Evolutionary conservation across 352 stramenopile genomes (phyloP), one percentile per base, ranked within the genome.

Genomic region (Nothophytophthora sp.): DNA sequence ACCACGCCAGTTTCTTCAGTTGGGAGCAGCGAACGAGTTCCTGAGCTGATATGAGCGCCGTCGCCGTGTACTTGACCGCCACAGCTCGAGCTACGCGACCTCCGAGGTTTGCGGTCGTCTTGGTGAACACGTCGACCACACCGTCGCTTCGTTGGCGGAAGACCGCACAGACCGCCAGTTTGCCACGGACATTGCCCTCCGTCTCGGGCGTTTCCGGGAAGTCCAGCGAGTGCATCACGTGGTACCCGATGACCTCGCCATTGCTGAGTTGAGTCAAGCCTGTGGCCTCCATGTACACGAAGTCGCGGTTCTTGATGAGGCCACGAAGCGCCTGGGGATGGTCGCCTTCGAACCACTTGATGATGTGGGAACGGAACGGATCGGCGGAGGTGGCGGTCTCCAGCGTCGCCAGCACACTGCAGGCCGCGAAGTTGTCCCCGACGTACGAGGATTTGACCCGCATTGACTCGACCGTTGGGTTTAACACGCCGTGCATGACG

Each of bases 211-310:
- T 74, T 36, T 83, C 56, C 5, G 67, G 64, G 44, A 90, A 81
- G 15, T 75, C 50, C 19, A 90, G 67, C 25, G 74, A 87, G 60
- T 88, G 79, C 12, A 82, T 44, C 18, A 90, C 46, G 13, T 88
- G 79, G 50, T 75, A 90, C n/a, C 76, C 76, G 33, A 90, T 51
- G 23, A 59, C 37, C 30, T 88, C 74, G 22, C 71, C 71, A 16
- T 60, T 48, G 13, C 57, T 55, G 8, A 85, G 52, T 33, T 60
- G 59, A 2, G 40, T 58, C 10, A 77, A 73, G 9, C 73, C 73
- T 12, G 69, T 76, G 5, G 53, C 54, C 16, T 79, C 65, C 28
- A 75, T 48, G 27, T 71, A 70, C 3, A 79, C 62, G 13, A 71
- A 41, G 55, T 79, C 69, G 11, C 65, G 64, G 5, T 57, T 60